phyloP scores from a whole-genome alignment of 169 alveolate species.

The Amoebophrya sp. region DNA sequence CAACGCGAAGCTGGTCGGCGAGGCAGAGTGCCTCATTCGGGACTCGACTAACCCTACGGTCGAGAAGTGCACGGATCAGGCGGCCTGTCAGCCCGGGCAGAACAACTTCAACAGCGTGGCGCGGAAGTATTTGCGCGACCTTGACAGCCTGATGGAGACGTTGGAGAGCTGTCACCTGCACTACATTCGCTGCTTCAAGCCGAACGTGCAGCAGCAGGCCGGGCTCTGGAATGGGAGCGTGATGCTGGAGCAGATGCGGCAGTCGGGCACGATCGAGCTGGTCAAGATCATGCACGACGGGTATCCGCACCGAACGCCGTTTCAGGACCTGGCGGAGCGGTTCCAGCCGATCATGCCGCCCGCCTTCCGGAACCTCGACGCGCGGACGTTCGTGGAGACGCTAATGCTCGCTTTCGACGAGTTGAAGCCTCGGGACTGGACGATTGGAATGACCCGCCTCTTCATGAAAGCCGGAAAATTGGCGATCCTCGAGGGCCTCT shows the following conservation, averaged over 20 bases:
- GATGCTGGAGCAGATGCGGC: slow-evolving; percentile 34
- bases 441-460: background rate
- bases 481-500: background rate
- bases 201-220: slow-evolving; percentile 1
- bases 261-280: slow-evolving; percentile 37
- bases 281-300: slow-evolving; percentile 40
- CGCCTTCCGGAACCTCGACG: background rate
- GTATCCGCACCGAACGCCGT: slow-evolving; percentile 32
- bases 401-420: background rate
- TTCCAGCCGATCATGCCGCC: slow-evolving; percentile 21
- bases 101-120: background rate
- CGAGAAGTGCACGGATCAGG: background rate
- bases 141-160: slow-evolving; percentile 11
- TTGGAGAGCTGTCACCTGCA: background rate
- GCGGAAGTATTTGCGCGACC: background rate
- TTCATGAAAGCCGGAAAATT: background rate
- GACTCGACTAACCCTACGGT: background rate
- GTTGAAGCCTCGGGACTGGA: background rate
- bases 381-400: background rate
- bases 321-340: slow-evolving; percentile 21
- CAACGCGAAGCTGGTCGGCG: slow-evolving; percentile 8
- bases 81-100: background rate
- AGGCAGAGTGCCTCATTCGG: slow-evolving; percentile 10
- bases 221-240: background rate
- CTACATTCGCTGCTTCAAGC: slow-evolving; percentile 17